Evolutionary conservation across 148 eudicot species (phyloP), one percentile per base, ranked within the genome.

Genomic region (Heliosperma pusillum): DNA sequence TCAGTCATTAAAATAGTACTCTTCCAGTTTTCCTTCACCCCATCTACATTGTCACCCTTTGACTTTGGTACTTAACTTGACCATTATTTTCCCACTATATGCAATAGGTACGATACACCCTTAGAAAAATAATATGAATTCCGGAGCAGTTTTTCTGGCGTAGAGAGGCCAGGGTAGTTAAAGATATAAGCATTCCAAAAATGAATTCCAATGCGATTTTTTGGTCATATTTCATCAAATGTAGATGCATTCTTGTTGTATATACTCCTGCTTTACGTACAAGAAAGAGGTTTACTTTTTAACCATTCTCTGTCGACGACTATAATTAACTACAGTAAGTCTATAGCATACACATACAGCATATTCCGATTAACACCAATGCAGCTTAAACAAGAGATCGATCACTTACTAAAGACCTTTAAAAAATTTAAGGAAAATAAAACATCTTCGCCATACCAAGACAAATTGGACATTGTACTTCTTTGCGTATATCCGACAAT

Each of bases 381-480:
- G 21, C 36, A 16, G 53, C 47, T 45, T 52, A 45, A 53, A 58
- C 33, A 44, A 6, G 21, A 20, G 21, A 60, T 29, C 20, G 3
- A 17, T 10, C 55, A 57, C 30, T n/a, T 5, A 76, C 7, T 29
- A 30, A 58, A 66, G 47, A 58, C 13, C 53, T 53, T 16, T 33
- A 21, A n/a, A 21, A 2, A 52, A 40, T 15, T 12, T 12, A 3
- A 12, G 10, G 12, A 45, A 8, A 45, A 50, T 3, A 50, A 22
- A 66, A 64, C 20, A 45, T 27, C 8, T 20, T 67, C 74, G 33
- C 57, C 73, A 50, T 87, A 91, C 97, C 97, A 67, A 91, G 85
- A 81, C 97, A 91, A 81, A 91, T 89, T 63, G 97, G 97, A 78
- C 97, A 91, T 75, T 91, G 97, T 16, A 91, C 90, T 85, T 91